phyloP scores from a whole-genome alignment of 768 basidiomycete species.

The Boletus rex-veris region DNA sequence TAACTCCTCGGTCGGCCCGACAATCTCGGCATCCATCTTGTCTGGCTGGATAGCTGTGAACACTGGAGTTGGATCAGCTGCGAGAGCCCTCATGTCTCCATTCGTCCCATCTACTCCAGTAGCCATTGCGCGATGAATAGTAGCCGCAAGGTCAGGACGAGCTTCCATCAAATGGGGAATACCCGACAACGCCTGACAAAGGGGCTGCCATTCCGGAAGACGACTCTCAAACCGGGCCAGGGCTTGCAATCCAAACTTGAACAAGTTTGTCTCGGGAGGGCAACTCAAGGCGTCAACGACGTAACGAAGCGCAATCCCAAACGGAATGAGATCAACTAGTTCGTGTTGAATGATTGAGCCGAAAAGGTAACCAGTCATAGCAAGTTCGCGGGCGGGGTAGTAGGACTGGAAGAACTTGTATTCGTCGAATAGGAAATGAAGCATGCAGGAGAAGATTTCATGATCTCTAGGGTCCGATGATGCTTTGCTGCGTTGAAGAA shows the following conservation, averaged over 20 bases:
- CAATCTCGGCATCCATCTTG: conserved; percentile 53
- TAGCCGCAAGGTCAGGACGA: conserved; percentile 74
- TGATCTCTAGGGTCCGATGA: conserved; percentile 84
- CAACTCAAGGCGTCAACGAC: conserved; percentile 92
- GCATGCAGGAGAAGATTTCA: conserved; percentile 98
- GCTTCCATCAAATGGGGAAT: conserved; percentile 85
- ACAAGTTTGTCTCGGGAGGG: conserved; percentile 87
- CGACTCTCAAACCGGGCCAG: conserved; percentile 83
- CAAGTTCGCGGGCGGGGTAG: conserved; percentile 89
- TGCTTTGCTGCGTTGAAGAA: conserved; percentile 82
- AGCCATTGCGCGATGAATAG: conserved; percentile 68
- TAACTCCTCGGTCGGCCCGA: conserved; percentile 76
- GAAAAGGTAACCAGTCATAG: conserved; percentile 94
- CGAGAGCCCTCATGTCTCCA: conserved; percentile 38
- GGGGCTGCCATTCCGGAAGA: conserved; percentile 86
- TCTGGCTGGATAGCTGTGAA: conserved; percentile 83
- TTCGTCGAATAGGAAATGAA: conserved; percentile 99
- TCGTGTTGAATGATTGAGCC: conserved; percentile 94
- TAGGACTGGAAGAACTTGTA: conserved; percentile 99
- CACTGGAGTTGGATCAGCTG: conserved; percentile 46
- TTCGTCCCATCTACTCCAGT: conserved; percentile 43
- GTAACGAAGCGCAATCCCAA: conserved; percentile 95
- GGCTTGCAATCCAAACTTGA: conserved; percentile 93
- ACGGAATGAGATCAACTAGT: conserved; percentile 89
- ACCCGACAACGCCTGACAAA: conserved; percentile 84